phyloP scores from a whole-genome alignment of 208 protist species.

The Porcisia deanei region DNA sequence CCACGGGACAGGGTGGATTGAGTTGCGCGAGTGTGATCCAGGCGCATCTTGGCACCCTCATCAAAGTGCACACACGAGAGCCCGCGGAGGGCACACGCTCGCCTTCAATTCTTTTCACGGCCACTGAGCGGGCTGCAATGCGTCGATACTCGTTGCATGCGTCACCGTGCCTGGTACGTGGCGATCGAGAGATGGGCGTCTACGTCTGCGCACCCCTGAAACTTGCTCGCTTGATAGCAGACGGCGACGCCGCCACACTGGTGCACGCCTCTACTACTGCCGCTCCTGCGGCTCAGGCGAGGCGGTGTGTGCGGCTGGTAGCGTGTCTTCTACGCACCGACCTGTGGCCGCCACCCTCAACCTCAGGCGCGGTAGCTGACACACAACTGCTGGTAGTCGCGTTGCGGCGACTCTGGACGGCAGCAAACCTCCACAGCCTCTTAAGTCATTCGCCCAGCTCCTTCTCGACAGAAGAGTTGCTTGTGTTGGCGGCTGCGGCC shows the following conservation, averaged over 20 bases:
- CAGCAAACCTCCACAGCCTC: conserved; percentile 9
- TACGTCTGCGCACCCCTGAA: conserved; percentile 21
- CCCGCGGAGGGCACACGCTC: background rate
- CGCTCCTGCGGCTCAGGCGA: conserved; percentile 13
- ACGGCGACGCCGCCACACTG: conserved; percentile 7
- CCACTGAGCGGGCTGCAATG: background rate
- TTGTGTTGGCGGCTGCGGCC: conserved; percentile 25
- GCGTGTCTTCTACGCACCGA: conserved; percentile 32
- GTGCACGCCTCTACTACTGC: conserved; percentile 6
- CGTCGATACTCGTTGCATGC: conserved; percentile 18
- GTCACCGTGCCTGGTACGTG: conserved; percentile 20
- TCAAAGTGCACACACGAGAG: background rate
- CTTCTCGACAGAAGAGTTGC: conserved; percentile 33
- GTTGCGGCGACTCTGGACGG: conserved; percentile 21
- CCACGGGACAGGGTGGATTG: background rate
- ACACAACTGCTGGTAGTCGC: conserved; percentile 9
- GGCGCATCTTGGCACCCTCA: background rate
- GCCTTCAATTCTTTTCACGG: background rate
- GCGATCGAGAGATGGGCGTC: conserved; percentile 12
- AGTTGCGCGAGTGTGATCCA: conserved; percentile 4
- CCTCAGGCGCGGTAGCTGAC: background rate
- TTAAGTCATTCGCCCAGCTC: conserved; percentile 2
- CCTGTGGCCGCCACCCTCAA: conserved; percentile 16
- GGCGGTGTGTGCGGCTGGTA: conserved; percentile 14
- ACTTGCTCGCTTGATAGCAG: conserved; percentile 13